These are phyloP conservation scores for Kodamaea restingae DNA, from an alignment of 805 yeast genomes.

Conservation along the genomic window DNA sequence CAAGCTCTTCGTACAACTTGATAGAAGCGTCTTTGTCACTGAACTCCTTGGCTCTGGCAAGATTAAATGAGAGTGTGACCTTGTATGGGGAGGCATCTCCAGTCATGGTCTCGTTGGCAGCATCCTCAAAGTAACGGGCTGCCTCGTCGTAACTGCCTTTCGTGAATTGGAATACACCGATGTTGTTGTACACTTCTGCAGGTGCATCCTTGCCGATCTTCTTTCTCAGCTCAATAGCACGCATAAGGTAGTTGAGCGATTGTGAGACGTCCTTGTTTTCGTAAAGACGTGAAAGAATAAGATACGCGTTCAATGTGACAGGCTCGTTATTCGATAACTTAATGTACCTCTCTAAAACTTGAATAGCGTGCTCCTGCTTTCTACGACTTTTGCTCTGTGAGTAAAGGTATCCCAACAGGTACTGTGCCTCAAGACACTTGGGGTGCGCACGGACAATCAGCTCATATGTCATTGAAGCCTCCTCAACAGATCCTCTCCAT, in stretches of 20 bases:
- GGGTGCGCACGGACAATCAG: slow-evolving; percentile 61
- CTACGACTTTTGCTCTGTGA: slow-evolving; percentile 41
- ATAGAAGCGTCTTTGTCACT: slow-evolving; percentile 34
- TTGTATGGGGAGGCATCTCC: slow-evolving; percentile 23
- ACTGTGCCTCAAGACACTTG: slow-evolving; percentile 68
- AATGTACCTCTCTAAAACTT: slow-evolving; percentile 65
- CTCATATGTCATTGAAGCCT: slow-evolving; percentile 84
- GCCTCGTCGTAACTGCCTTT: slow-evolving; percentile 61
- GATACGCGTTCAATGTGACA: slow-evolving; percentile 57
- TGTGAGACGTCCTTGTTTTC: slow-evolving; percentile 65
- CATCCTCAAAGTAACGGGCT: slow-evolving; percentile 47
- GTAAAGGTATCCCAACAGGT: slow-evolving; percentile 72
- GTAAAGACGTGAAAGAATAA: slow-evolving; percentile 64
- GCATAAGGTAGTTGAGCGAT: slow-evolving; percentile 59
- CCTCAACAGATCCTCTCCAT: slow-evolving; percentile 68
- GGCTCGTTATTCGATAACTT: slow-evolving; percentile 61
- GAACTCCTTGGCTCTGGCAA: slow-evolving; percentile 72
- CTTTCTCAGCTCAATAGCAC: slow-evolving; percentile 52
- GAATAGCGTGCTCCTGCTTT: slow-evolving; percentile 53
- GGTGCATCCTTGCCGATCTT: slow-evolving; percentile 44
- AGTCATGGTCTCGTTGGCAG: slow-evolving; percentile 30
- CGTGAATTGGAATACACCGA: slow-evolving; percentile 77
- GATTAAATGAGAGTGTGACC: slow-evolving; percentile 50
- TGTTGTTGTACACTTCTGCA: slow-evolving; percentile 67
- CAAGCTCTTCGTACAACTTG: slow-evolving; percentile 50